phyloP scores from a whole-genome alignment of 2,329 filamentous ascomycete genomes.

The Nigrograna mackinnonii region DNA sequence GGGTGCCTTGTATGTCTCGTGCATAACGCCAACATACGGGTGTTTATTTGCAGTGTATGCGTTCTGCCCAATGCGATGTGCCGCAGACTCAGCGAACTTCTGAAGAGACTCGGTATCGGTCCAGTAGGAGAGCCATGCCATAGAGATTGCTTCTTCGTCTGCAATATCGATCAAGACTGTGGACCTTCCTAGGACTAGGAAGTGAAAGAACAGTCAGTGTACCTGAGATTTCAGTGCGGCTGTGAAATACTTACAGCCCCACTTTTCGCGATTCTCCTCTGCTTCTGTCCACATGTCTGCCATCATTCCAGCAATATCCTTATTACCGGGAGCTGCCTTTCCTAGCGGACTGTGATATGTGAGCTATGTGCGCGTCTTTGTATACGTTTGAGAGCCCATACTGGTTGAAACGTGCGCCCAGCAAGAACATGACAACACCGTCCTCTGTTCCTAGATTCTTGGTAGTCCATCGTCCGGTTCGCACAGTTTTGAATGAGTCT shows the following conservation, averaged over 20 bases:
- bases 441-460: too few species aligned
- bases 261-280: neutral
- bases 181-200: slow-evolving; percentile 1
- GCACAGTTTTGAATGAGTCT: too few species aligned
- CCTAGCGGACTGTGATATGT: too few species aligned
- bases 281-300: too few species aligned
- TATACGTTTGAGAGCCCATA: too few species aligned
- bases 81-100: neutral
- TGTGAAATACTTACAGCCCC: neutral
- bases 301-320: too few species aligned
- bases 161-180: neutral
- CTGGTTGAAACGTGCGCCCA: too few species aligned
- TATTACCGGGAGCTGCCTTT: too few species aligned
- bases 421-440: too few species aligned
- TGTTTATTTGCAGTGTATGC: neutral
- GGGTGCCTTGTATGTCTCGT: slow-evolving; percentile 7
- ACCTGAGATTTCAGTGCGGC: neutral
- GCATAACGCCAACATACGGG: slow-evolving; percentile 8
- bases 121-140: slow-evolving; percentile 8
- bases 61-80: slow-evolving; percentile 3
- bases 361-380: too few species aligned
- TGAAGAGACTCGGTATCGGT: slow-evolving; percentile 3
- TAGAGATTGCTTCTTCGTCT: slow-evolving; percentile 3
- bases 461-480: too few species aligned
- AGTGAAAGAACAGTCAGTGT: neutral